Percentiles rank a stretch among this genome's conserved stretches.
Conservation (phyloP, 768 basidiomycete genomes). For the Lactarius deliciosus region DNA sequence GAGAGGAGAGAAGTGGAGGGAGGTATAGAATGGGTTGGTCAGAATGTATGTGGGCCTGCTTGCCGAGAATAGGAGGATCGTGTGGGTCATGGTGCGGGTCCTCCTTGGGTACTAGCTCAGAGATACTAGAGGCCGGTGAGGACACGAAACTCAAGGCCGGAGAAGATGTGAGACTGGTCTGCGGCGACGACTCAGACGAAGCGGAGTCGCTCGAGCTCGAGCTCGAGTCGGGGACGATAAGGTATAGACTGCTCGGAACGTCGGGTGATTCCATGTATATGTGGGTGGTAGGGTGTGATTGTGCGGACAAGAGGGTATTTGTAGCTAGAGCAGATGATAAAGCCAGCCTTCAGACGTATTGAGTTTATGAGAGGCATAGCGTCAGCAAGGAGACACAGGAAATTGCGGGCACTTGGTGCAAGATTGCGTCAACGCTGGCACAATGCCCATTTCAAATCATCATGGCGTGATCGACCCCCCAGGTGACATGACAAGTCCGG, state of each 20-base stretch:
- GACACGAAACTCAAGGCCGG: constrained; percentile 10
- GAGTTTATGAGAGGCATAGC: not conserved
- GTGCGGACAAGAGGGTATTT: constrained; percentile 11
- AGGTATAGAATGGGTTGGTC: constrained; percentile 67
- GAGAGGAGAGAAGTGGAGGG: constrained; percentile 79
- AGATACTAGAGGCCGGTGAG: constrained; percentile 14
- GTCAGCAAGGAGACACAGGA: not conserved
- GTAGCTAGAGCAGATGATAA: not conserved
- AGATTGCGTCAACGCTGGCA: constrained; percentile 27
- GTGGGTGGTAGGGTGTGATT: not conserved
- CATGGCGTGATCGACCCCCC: constrained; percentile 22
- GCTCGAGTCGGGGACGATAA: not conserved
- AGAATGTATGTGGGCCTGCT: constrained; percentile 38
- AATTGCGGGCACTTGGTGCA: constrained; percentile 11
- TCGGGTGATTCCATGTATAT: not conserved
- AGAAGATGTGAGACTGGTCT: not conserved
- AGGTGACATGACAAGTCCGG: not conserved
- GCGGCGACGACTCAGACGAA: constrained; percentile 12
- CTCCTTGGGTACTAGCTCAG: constrained; percentile 10
- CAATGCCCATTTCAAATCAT: not conserved
- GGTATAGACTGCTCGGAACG: not conserved
- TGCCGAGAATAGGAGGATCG: constrained; percentile 51
- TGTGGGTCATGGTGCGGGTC: constrained; percentile 49
- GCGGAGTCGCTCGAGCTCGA: constrained; percentile 1
- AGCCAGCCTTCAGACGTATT: not conserved